Percentiles rank a stretch among this genome's conserved stretches.
Evolutionary conservation across 1,284 basidiomycete genomes (phyloP).

Genomic region (Ganoderma boninense): DNA sequence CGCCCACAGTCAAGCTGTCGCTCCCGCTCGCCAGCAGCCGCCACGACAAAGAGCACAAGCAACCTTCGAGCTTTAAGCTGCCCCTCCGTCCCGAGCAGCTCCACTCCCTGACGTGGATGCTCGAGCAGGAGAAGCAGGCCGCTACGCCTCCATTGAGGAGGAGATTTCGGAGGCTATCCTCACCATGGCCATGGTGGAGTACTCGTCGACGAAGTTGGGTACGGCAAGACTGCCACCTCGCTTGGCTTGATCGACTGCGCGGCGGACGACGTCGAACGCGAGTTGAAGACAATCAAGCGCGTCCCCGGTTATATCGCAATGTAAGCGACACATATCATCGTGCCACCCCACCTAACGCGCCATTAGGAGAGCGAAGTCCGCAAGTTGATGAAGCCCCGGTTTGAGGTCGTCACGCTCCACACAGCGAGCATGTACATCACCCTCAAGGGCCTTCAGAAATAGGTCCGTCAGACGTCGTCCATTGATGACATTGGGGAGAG

Average conservation of each 20-base stretch:
- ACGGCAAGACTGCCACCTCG: slow-evolving; percentile 96
- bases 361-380: slow-evolving; percentile 91
- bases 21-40: slow-evolving; percentile 82
- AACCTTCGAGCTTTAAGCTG: slow-evolving; percentile 83
- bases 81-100: slow-evolving; percentile 86
- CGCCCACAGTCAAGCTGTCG: slow-evolving; percentile 67
- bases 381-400: slow-evolving; percentile 79
- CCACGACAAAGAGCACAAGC: slow-evolving; percentile 73
- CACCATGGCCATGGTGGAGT: slow-evolving; percentile 88
- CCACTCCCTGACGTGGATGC: slow-evolving; percentile 94
- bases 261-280: slow-evolving; percentile 61
- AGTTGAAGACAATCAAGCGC: slow-evolving; percentile 56
- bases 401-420: slow-evolving; percentile 77
- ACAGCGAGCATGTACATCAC: slow-evolving; percentile 54
- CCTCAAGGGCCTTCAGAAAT: too few relatives aligned
- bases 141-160: slow-evolving; percentile 85
- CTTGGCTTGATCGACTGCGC: slow-evolving; percentile 86
- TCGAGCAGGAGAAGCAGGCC: slow-evolving; percentile 76
- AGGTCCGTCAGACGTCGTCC: too few relatives aligned
- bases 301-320: slow-evolving; percentile 76
- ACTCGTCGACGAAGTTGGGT: slow-evolving; percentile 95
- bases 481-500: too few relatives aligned
- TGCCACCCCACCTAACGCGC: slow-evolving; percentile 90
- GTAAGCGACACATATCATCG: slow-evolving; percentile 86
- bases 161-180: slow-evolving; percentile 93